A percentile compares a stretch with the other conserved stretches of the same genome.
These are phyloP conservation scores for Hypoxylon trugodes DNA, from an alignment of 495 filamentous ascomycete species.

Conservation along the genomic window DNA sequence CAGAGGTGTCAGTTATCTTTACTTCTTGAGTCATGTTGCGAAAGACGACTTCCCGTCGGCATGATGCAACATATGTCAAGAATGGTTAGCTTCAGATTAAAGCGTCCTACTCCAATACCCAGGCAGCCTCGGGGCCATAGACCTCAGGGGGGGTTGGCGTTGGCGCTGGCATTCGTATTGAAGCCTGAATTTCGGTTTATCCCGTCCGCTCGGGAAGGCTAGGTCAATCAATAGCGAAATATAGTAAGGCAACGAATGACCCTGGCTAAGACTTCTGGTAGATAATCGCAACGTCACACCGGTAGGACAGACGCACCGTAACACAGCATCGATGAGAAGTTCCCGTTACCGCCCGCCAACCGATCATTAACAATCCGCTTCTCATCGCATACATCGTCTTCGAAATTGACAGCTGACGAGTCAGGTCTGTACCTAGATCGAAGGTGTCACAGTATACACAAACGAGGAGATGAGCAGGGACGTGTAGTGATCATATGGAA, in stretches of 20 bases:
- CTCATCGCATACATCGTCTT: no score
- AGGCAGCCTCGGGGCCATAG: not conserved
- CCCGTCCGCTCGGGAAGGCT: conserved; percentile 14
- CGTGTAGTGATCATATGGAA: not conserved
- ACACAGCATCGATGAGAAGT: conserved; percentile 13
- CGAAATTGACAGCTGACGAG: conserved; percentile 18
- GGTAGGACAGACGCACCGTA: conserved; percentile 23
- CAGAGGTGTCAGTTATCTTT: not conserved
- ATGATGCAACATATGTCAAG: not conserved
- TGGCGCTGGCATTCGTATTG: not conserved
- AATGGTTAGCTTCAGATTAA: no score
- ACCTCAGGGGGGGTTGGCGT: not conserved
- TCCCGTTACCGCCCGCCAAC: conserved; percentile 29
- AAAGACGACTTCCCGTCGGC: not conserved
- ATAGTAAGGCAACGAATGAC: conserved; percentile 2
- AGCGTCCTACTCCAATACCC: not conserved
- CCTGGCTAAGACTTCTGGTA: conserved; percentile 2
- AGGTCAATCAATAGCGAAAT: not conserved
- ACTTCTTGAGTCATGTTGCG: not conserved
- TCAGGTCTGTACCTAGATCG: conserved; percentile 16
- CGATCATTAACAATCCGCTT: conserved; percentile 10
- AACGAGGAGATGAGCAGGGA: not conserved
- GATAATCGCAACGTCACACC: conserved; percentile 3
- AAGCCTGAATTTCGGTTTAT: conserved; percentile 4
- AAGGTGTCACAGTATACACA: not conserved